phyloP scores from a whole-genome alignment of 345 rosid genomes.

The Linum usitatissimum region DNA sequence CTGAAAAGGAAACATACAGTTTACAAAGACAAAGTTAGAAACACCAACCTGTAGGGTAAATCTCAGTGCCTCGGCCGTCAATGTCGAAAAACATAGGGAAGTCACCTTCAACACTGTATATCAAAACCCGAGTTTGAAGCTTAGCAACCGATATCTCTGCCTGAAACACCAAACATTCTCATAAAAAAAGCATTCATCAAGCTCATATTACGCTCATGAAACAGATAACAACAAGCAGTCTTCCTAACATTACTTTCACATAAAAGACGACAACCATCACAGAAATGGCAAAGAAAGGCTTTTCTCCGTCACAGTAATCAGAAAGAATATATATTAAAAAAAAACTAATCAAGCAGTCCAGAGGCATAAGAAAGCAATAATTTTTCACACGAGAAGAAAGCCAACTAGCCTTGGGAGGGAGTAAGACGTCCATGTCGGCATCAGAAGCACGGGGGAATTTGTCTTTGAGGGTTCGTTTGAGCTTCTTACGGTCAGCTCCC shows the following conservation, averaged over 20 bases:
- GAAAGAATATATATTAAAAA: too few species aligned
- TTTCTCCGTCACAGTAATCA: background rate
- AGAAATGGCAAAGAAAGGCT: background rate
- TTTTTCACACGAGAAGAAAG: background rate
- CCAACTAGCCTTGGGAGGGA: constrained; percentile 67
- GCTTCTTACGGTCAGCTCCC: constrained; percentile 89
- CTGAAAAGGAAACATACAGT: background rate
- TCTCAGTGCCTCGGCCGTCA: constrained; percentile 82
- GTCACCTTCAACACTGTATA: constrained; percentile 70
- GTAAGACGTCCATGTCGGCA: constrained; percentile 53
- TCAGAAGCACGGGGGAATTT: constrained; percentile 60
- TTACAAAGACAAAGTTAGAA: background rate
- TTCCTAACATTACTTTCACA: background rate
- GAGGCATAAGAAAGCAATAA: too few species aligned
- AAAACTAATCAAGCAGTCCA: too few species aligned
- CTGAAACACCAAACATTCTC: constrained; percentile 23
- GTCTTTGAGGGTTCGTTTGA: constrained; percentile 55
- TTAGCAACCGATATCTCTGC: constrained; percentile 71
- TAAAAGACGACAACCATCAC: background rate
- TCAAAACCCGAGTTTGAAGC: constrained; percentile 71
- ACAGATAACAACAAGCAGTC: too few species aligned
- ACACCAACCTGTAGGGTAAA: constrained; percentile 69
- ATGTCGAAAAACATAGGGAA: constrained; percentile 77
- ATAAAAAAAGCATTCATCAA: background rate
- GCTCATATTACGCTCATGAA: too few species aligned